Base-by-base conservation (phyloP, 2,329 filamentous ascomycete genomes). In the Colletotrichum sansevieriae region DNA sequence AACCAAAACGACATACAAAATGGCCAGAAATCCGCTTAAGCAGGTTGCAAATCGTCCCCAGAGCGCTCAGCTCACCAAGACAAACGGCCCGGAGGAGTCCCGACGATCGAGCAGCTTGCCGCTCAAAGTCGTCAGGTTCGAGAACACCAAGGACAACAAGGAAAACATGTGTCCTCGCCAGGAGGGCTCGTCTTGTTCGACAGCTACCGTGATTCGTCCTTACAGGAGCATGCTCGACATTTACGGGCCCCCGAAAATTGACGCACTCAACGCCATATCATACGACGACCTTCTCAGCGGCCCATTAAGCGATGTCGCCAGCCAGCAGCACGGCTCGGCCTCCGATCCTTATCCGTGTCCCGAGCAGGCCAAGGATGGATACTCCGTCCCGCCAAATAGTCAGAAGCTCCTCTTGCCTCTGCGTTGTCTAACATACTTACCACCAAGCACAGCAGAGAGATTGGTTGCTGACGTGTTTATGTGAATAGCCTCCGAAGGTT, bases 191-290 rank as follows among this genome's bases (percentile, higher is more conserved):
- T 57, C 72, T 9, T 62, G 60, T 41, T 49, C 71, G 2, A 64
- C 72, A 20, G 59, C 60, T 56, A 73, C 72, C 4, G 64, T 75
- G 29, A 29, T 29, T 41, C 78, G 71, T 7, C 79, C 79, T 49
- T 86, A 83, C 71, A 81, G 83, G 68, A 88, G 85, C 75, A 85
- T 88, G 86, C 78, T 88, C 20, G 82, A 85, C 52, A 78, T 88
- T 81, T 33, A 80, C 83, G 29, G 29, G 29, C 2, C 84, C 85
- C 12, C 83, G 72, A 29, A 7, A 66, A 77, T 87, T 25, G 79
- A 77, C 8, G 78, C 81, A 4, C 76, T 81, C 70, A 80, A 79
- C 59, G 81, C 81, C 39, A 79, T 85, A 71, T 80, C 79, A 11
- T 84, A 83, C 72, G 82, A 83, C 25, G 84, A 86, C 75, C 79